These are phyloP conservation scores for Colletotrichum sp. DNA, from an alignment of 2,329 filamentous ascomycete genomes.

Conservation along the genomic window DNA sequence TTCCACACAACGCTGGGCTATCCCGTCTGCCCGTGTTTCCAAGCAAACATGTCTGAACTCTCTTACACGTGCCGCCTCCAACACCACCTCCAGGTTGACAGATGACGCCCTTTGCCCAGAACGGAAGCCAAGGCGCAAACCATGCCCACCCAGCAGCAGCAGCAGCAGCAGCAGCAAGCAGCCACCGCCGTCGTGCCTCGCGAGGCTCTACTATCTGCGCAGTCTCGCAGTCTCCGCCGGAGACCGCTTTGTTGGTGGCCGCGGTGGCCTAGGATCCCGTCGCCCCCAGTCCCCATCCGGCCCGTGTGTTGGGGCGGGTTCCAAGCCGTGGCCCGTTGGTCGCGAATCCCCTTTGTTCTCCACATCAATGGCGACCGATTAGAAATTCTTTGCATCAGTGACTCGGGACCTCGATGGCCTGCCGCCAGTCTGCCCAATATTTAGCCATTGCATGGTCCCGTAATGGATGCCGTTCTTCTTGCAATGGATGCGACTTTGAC, in stretches of 20 bases:
- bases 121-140: slow-evolving; percentile 19
- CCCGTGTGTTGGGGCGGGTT: neutral
- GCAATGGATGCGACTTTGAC: neutral
- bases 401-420: neutral
- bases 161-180: neutral
- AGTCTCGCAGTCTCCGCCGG: neutral
- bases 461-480: neutral
- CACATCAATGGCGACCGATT: slow-evolving; percentile 1
- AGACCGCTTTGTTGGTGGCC: neutral
- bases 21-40: neutral
- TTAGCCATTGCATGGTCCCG: neutral
- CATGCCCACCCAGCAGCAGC: neutral
- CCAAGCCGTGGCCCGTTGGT: neutral
- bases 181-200: neutral
- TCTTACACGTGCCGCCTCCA: neutral
- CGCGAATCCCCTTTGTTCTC: slow-evolving; percentile 8
- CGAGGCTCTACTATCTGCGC: neutral
- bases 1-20: neutral
- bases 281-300: neutral
- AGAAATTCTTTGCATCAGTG: slow-evolving; percentile 13
- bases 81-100: neutral
- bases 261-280: neutral
- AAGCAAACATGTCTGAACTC: neutral
- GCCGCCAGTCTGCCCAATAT: neutral
- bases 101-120: neutral